phyloP scores from a whole-genome alignment of 140 eudicot genomes.

The Bidens hawaiensis region DNA sequence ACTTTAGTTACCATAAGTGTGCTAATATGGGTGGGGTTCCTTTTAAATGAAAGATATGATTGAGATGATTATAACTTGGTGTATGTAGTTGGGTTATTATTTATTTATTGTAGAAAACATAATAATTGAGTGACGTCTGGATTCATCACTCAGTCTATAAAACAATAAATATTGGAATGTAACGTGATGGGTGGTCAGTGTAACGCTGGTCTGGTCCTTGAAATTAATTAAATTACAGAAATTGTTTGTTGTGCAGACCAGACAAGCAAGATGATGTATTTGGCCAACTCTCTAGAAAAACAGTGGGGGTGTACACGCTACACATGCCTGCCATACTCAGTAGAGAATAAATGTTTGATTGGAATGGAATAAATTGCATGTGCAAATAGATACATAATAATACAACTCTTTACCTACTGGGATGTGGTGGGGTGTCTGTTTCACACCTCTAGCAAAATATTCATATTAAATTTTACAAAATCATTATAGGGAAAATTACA shows the following conservation, averaged over 20 bases:
- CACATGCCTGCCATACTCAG: not conserved
- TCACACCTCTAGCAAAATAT: conserved; percentile 11
- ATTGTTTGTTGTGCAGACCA: not conserved
- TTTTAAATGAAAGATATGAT: not conserved
- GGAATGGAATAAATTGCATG: conserved; percentile 6
- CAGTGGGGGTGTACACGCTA: too few species aligned
- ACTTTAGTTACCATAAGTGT: not conserved
- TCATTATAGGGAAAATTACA: not conserved
- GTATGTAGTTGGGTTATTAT: too few species aligned
- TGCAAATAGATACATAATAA: conserved; percentile 15
- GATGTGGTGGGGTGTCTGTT: not conserved
- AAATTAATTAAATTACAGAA: not conserved
- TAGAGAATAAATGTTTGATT: conserved; percentile 19
- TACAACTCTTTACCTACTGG: conserved; percentile 10
- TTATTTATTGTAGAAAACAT: too few species aligned
- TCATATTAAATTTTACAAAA: not conserved
- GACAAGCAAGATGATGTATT: not conserved
- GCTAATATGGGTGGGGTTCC: not conserved
- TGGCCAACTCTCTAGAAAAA: not conserved
- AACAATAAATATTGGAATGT: not conserved
- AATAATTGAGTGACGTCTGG: not conserved
- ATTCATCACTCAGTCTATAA: not conserved
- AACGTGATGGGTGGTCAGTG: conserved; percentile 2
- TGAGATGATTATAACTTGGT: not conserved
- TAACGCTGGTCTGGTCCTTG: not conserved